phyloP scores from a whole-genome alignment of 2,329 filamentous ascomycete genomes.

The Pseudonectria foliicola region DNA sequence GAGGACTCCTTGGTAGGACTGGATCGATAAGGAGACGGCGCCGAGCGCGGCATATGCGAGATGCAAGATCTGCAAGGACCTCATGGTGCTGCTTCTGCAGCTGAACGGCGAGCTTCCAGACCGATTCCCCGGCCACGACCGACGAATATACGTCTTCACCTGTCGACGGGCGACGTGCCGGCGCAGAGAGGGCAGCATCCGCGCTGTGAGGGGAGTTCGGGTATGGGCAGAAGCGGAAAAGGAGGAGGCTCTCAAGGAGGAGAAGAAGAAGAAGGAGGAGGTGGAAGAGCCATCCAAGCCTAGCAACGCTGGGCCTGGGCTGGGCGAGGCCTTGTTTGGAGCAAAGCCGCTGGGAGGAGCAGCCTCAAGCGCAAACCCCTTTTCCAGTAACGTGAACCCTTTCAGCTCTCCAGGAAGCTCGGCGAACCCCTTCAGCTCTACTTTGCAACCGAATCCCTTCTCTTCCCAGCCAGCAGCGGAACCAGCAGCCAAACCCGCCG shows the following conservation, averaged over 20 bases:
- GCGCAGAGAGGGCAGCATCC: constrained; percentile 73
- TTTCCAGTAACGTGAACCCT: constrained; percentile 46
- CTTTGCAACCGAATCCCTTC: constrained; percentile 22
- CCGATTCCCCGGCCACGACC: constrained; percentile 77
- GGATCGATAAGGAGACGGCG: constrained; percentile 65
- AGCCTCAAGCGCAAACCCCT: constrained; percentile 47
- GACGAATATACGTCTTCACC: constrained; percentile 78
- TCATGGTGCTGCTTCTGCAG: constrained; percentile 82
- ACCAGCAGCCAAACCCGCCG: constrained; percentile 27
- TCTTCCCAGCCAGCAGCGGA: constrained; percentile 25
- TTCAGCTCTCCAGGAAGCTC: constrained; percentile 29
- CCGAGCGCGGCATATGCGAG: constrained; percentile 72
- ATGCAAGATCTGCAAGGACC: constrained; percentile 79
- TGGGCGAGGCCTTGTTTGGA: constrained; percentile 67
- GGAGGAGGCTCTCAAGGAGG: constrained; percentile 25
- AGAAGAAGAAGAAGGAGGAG: constrained; percentile 24
- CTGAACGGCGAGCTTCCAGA: constrained; percentile 86
- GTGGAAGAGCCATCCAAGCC: constrained; percentile 28
- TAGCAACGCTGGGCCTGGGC: constrained; percentile 30
- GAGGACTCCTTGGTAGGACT: constrained; percentile 53
- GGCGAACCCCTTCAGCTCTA: constrained; percentile 25
- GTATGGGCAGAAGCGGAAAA: constrained; percentile 30
- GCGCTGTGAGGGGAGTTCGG: constrained; percentile 64
- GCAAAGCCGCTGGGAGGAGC: constrained; percentile 40
- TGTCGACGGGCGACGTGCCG: constrained; percentile 74